Base-by-base conservation (phyloP, 2,329 filamentous ascomycete genomes). In the Alternaria consortialis region DNA sequence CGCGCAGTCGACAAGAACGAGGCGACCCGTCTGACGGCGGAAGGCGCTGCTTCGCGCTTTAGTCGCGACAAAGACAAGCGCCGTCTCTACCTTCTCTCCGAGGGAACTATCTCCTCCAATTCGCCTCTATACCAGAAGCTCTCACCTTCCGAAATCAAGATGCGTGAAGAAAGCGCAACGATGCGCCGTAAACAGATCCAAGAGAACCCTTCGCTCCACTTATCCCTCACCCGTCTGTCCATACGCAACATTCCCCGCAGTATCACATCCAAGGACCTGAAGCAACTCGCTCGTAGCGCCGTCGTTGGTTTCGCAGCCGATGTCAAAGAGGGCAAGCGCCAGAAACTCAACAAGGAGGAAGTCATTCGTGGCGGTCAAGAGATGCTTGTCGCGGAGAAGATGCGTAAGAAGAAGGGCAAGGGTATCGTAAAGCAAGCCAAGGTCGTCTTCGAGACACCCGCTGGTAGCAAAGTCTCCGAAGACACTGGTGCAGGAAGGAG, bases 271-370 rank as follows among this genome's bases (percentile, higher is more conserved):
- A 98, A 97, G 79, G 91, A 92, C 55, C 85, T 99, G 52, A 99
- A 99, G 78, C 90, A 92, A 42, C 86, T 99, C 46, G 95, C 95
- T 11, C 88, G 95, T 66, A 88, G 95, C 77, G 95, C 92, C n/a
- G 88, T 97, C 12, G 95, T 98, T 50, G 94, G 93, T 1, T 99
- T 99, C 73, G 94, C 95, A 40, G 91, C 85, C 63, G 95, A 99
- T 72, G 93, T 94, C 67, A 97, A 94, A 76, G 85, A 84, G 29
- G 92, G 92, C 13, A 85, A 85, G 36, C 90, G 95, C 29, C 82
- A 90, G 65, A 90, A 90, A 20, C 84, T 99, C 3, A 95, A 92
- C n/a, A 93, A 91, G 74, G 95, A 99, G 73, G 96, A 99, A 77
- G 85, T 92, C 54, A 83, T 87, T 15, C 89, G 95, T 40, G 93